Percentiles rank a stretch among this genome's conserved stretches.
These are phyloP conservation scores for Davidsoniella neocaledoniae DNA, from an alignment of 2,329 filamentous ascomycete genomes.

Conservation along the genomic window DNA sequence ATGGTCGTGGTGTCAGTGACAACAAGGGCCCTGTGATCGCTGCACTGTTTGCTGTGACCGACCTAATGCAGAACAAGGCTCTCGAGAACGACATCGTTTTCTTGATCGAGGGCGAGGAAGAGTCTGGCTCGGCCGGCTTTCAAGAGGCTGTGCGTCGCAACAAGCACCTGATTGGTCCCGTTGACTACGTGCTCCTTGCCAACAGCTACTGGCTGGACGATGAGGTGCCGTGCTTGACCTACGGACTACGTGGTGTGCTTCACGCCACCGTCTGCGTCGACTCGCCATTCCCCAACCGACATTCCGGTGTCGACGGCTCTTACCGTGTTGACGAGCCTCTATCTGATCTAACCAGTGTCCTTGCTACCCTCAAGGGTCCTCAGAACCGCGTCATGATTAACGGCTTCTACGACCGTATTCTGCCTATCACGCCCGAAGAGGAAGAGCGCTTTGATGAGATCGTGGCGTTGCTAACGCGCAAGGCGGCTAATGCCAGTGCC, in stretches of 20 bases:
- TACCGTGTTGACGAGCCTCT: conserved; percentile 78
- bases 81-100: conserved; percentile 83
- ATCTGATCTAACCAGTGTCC: conserved; percentile 71
- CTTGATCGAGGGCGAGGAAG: conserved; percentile 91
- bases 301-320: conserved; percentile 94
- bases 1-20: conserved; percentile 90
- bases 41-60: conserved; percentile 82
- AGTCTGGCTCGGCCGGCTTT: conserved; percentile 84
- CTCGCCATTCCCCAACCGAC: conserved; percentile 71
- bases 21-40: conserved; percentile 96
- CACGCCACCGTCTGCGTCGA: conserved; percentile 83
- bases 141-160: conserved; percentile 63
- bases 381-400: conserved; percentile 73
- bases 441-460: conserved; percentile 73
- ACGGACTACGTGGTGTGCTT: conserved; percentile 82
- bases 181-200: conserved; percentile 88
- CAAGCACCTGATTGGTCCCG: conserved; percentile 69
- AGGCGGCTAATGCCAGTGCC: neutral
- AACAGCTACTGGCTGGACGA: conserved; percentile 99
- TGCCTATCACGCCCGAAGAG: conserved; percentile 58
- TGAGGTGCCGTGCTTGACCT: conserved; percentile 85
- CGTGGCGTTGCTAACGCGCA: conserved; percentile 51
- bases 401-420: conserved; percentile 72
- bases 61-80: conserved; percentile 67
- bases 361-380: conserved; percentile 65